A percentile compares a stretch with the other conserved stretches of the same genome.
Evolutionary conservation across 768 basidiomycete species (phyloP).

Genomic region (Pulveroboletus sp.): DNA sequence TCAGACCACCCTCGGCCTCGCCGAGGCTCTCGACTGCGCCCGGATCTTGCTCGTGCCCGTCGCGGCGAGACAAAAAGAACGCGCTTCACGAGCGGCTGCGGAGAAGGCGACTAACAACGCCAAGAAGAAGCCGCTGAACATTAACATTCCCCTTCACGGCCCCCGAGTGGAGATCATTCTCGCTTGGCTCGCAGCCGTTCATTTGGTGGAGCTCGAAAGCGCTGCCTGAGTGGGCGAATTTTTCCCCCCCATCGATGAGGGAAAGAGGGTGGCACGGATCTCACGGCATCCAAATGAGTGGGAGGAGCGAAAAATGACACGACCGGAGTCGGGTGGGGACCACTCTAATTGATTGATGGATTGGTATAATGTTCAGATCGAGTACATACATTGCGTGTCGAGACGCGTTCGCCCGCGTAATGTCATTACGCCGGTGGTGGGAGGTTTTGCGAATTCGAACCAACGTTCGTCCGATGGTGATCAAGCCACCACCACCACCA

Average conservation of each 20-base stretch:
- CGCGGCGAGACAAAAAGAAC: conserved; percentile 55
- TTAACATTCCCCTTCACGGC: conserved; percentile 81
- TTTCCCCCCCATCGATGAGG: neutral
- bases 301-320: neutral
- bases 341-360: neutral
- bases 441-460: conserved; percentile 2
- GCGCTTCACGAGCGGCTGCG: conserved; percentile 47
- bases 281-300: conserved; percentile 16
- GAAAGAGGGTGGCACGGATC: conserved; percentile 5
- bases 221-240: conserved; percentile 17
- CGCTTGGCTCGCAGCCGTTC: conserved; percentile 81
- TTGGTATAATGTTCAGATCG: neutral
- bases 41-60: conserved; percentile 76
- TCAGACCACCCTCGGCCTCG: conserved; percentile 37
- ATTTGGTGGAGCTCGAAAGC: conserved; percentile 66
- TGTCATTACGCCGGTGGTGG: neutral
- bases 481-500: conserved; percentile 13
- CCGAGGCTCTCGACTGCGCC: conserved; percentile 58
- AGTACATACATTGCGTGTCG: neutral
- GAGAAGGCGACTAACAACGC: conserved; percentile 38
- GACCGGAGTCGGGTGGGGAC: neutral
- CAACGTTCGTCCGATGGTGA: conserved; percentile 1
- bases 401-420: neutral
- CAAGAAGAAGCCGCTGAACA: conserved; percentile 59
- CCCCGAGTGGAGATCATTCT: conserved; percentile 82